Conservation (phyloP, 176 grass and related monocot genomes). For the Phyllostachys edulis region DNA sequence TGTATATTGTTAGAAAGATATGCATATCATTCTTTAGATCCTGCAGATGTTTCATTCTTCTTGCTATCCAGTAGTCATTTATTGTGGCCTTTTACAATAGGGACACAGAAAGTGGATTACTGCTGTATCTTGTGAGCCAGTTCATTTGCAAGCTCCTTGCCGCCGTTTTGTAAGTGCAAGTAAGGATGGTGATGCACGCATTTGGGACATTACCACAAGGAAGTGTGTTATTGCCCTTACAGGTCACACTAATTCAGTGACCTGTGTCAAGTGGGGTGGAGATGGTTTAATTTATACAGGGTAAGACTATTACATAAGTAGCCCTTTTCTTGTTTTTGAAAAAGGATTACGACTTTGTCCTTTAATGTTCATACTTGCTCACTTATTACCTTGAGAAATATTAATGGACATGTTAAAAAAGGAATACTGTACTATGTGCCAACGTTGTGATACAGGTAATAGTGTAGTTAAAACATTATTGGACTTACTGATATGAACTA, state of each 20-base stretch:
- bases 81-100: constrained; percentile 31
- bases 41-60: neutral
- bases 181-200: constrained; percentile 95
- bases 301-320: constrained; percentile 41
- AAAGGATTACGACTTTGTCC: neutral
- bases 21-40: neutral
- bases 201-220: constrained; percentile 79
- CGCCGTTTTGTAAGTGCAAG: constrained; percentile 90
- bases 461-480: neutral
- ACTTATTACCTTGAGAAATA: neutral
- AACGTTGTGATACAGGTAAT: neutral
- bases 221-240: constrained; percentile 83
- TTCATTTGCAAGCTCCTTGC: constrained; percentile 87
- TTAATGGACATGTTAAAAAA: neutral
- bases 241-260: constrained; percentile 82
- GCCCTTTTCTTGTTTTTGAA: neutral
- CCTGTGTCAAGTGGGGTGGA: constrained; percentile 98
- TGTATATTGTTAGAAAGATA: constrained; percentile 1
- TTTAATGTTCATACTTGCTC: neutral
- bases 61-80: neutral
- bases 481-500: neutral
- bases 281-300: constrained; percentile 94
- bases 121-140: constrained; percentile 90
- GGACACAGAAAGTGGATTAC: constrained; percentile 98
- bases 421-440: neutral